Evolutionary conservation across 1,284 basidiomycete genomes (phyloP), one percentile per base, ranked within the genome.

Genomic region (Boletus semigastroideus): DNA sequence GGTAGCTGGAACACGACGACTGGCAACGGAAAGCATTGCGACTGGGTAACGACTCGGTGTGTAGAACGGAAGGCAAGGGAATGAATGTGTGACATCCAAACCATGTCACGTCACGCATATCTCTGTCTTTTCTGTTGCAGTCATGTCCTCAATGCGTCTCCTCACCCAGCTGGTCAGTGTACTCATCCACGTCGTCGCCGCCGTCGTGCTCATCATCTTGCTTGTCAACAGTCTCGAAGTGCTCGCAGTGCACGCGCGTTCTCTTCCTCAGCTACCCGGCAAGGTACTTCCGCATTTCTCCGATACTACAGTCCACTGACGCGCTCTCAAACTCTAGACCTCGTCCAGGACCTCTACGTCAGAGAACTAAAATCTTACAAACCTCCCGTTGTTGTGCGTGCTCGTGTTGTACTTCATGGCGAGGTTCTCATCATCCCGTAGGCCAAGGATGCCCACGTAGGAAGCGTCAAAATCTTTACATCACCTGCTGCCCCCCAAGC

Each of bases 291-390:
- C 68, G 67, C 53, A 47, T 69, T 53, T 59, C 56, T 49, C 68
- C 65, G 65, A 64, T 46, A 12, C 52, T 42, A 55, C 38, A 34
- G 33, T 33, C 10, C 38, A 40, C 46, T 52, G n/a, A 51, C 48
- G 33, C 41, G 12, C 17, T 8, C 11, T 33, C 19, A 16, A 20
- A 12, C n/a, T 34, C 19, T 66, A 96, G 94, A 97, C 78, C 77
- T 96, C 65, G 80, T 98, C 53, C 92, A 96, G 82, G 93, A 97
- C 62, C 72, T 96, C 52, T 98, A 98, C 76, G 66, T 98, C 62
- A 86, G 81, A 67, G 90, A 96, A 78, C 81, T 98, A 68, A 96
- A 92, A 77, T 72, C 82, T 17, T 98, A 95, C 86, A 96, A 94
- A 79, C 71, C 82, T 39, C 71, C 79, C 25, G 72, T 78, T 9